These are phyloP conservation scores for Phytophthora citrophthora DNA, from an alignment of 352 stramenopile genomes.

Conservation along the genomic window DNA sequence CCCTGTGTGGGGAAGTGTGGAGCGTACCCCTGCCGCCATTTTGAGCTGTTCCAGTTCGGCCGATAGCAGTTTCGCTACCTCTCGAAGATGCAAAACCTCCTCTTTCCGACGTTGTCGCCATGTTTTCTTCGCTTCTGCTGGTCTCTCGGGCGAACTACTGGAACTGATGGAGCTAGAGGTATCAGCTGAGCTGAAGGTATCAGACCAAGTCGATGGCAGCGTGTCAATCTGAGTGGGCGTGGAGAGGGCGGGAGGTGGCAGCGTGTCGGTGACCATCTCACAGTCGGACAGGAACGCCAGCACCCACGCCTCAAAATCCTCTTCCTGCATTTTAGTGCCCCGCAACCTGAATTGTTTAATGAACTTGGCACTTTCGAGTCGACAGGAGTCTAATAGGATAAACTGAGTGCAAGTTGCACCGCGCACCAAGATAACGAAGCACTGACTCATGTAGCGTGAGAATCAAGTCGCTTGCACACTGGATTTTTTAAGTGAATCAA, in stretches of 20 bases:
- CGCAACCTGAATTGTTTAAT: constrained; percentile 2
- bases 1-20: too few relatives aligned
- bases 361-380: constrained; percentile 16
- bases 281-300: constrained; percentile 33
- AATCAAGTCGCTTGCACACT: too few relatives aligned
- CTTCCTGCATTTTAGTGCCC: constrained; percentile 1
- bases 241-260: neutral
- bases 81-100: constrained; percentile 22
- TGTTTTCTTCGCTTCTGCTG: constrained; percentile 12
- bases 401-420: neutral
- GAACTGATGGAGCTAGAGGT: constrained; percentile 5
- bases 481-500: neutral
- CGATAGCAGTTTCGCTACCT: constrained; percentile 29
- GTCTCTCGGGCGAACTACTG: neutral
- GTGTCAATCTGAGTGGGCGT: neutral
- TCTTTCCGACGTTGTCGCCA: constrained; percentile 37
- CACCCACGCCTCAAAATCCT: constrained; percentile 34
- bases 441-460: too few relatives aligned
- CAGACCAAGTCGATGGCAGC: too few relatives aligned
- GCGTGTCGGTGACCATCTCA: constrained; percentile 7
- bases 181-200: too few relatives aligned
- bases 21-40: constrained; percentile 12
- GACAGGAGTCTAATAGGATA: neutral
- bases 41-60: constrained; percentile 25
- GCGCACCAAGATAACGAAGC: too few relatives aligned